Conservation (phyloP, 805 yeast genomes). For the Hanseniaspora lindneri region DNA sequence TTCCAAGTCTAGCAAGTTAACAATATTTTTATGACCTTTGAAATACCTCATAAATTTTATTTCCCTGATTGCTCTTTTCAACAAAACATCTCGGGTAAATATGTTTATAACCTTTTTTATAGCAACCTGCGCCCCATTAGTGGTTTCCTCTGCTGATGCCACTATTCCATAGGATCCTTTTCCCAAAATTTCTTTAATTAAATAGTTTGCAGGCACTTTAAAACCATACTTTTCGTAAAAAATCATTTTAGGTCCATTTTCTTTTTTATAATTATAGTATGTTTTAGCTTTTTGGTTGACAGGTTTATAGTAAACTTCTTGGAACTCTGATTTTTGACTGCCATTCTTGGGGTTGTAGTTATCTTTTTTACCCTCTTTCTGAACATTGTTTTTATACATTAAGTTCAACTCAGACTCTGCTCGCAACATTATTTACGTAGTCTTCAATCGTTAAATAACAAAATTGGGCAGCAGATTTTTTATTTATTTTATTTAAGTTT, state of each 20-base stretch:
- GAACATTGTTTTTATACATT: too few relatives aligned
- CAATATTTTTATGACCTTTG: conserved; percentile 76
- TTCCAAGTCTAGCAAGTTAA: conserved; percentile 63
- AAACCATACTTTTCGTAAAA: conserved; percentile 47
- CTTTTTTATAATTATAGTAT: too few relatives aligned
- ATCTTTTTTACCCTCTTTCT: too few relatives aligned
- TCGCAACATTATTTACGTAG: too few relatives aligned
- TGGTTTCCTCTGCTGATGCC: conserved; percentile 48
- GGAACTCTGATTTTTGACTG: too few relatives aligned
- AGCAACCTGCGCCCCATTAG: conserved; percentile 40
- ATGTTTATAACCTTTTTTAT: conserved; percentile 70
- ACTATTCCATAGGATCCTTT: conserved; percentile 83
- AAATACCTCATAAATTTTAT: conserved; percentile 68
- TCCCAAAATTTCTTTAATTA: conserved; percentile 50
- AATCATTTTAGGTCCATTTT: conserved; percentile 17
- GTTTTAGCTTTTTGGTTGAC: too few relatives aligned
- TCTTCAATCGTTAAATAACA: too few relatives aligned
- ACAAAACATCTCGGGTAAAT: conserved; percentile 50
- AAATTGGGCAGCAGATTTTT: too few relatives aligned
- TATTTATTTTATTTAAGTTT: too few relatives aligned
- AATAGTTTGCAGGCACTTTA: conserved; percentile 50
- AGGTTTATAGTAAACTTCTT: too few relatives aligned
- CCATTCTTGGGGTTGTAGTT: too few relatives aligned
- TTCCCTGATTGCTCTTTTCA: conserved; percentile 76
- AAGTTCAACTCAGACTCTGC: too few relatives aligned